Base-by-base conservation (phyloP, 1,139 yeast species). In the Diutina pseudorugosa region DNA sequence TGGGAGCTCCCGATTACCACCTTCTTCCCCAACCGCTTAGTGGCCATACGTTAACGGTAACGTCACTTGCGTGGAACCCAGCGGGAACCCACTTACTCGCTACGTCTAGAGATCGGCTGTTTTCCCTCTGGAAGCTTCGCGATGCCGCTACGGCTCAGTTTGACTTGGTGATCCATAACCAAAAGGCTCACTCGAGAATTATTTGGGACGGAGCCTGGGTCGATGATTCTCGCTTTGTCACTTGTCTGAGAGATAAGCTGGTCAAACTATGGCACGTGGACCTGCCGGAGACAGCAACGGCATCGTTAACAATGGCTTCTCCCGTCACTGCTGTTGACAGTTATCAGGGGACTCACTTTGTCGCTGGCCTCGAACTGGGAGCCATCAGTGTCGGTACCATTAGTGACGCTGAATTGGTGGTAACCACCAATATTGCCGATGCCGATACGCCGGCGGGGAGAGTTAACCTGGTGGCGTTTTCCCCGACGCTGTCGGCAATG, bases 121-220 rank as follows among this genome's bases (percentile, higher is more conserved):
- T 85, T 70, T 82, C 91, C 40, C 62, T 93, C 45, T 93, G 96
- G 96, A 66, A 67, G 57, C 73, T 84, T 54, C 61, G 61, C 8
- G 65, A 69, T 43, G 73, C 65, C n/a, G 62, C 61, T n/a, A 62
- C 66, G 11, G 72, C 71, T 2, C 60, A 62, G 33, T 73, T 85
- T 56, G 68, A 68, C 36, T 64, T 74, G 51, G 67, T 75, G 7
- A 78, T 78, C 51, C 60, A 72, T 54, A 72, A 74, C 55, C 72
- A 75, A 47, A 89, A 86, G 62, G 96, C 97, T 1, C 98, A 94
- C 62, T 68, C 85, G 8, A 80, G 98, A 67, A 93, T 94, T 60
- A 81, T 94, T 51, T 94, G 98, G 98, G 98, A 93, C 67, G 84
- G 95, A 63, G 78, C 86, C 40, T 93, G 97, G 97, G 70, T 80